Evolutionary conservation across 495 filamentous ascomycete genomes (phyloP).

Genomic region (Penicillium alfredii): DNA sequence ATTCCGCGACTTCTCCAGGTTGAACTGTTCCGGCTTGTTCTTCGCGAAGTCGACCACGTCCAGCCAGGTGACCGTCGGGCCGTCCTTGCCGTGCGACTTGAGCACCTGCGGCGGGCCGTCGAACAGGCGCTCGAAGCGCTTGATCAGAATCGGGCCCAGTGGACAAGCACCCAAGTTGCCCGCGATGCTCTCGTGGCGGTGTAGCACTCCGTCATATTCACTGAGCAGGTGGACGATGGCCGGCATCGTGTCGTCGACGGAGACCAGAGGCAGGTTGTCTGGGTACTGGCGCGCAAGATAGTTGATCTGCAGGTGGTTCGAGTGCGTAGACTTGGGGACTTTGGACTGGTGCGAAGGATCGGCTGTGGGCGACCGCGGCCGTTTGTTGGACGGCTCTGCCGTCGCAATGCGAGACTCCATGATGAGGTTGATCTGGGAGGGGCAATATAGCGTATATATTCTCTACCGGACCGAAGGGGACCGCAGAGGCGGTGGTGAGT

Average conservation of each 20-base stretch:
- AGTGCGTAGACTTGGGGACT: constrained; percentile 46
- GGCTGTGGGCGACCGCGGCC: constrained; percentile 53
- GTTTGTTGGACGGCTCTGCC: constrained; percentile 46
- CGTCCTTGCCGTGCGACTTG: constrained; percentile 58
- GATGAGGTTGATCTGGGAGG: constrained; percentile 9
- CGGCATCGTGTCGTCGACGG: constrained; percentile 53
- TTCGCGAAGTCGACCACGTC: constrained; percentile 82
- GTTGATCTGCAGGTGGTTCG: constrained; percentile 70
- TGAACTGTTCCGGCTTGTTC: constrained; percentile 73
- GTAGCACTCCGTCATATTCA: constrained; percentile 77
- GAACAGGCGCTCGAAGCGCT: constrained; percentile 79
- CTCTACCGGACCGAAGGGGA: background rate
- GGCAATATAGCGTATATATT: too few species aligned
- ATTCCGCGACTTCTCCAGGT: constrained; percentile 60
- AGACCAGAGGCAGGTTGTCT: constrained; percentile 56
- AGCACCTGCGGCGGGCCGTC: constrained; percentile 70
- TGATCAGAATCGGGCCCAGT: constrained; percentile 72
- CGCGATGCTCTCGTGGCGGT: constrained; percentile 79
- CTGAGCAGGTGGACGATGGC: constrained; percentile 60
- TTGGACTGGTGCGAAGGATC: constrained; percentile 46
- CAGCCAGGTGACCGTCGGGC: constrained; percentile 64
- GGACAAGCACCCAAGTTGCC: constrained; percentile 80
- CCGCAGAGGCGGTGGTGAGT: background rate
- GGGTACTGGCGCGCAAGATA: constrained; percentile 65
- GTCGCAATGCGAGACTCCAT: constrained; percentile 39